Base-by-base conservation (phyloP, 129 eudicot genomes). In the Tanacetum coccineum region DNA sequence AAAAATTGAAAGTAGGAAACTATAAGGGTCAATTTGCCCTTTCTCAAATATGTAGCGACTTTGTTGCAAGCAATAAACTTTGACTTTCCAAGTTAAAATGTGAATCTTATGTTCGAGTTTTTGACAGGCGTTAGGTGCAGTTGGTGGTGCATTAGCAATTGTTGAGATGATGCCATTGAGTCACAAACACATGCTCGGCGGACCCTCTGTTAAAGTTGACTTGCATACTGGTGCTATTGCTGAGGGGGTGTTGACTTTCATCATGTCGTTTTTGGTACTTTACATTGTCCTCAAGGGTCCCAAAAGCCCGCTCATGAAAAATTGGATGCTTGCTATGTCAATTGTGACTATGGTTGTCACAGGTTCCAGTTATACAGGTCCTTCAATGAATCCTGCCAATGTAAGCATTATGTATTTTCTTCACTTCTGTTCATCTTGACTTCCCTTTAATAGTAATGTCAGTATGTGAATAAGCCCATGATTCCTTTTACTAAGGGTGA, bases 341-440 rank as follows among this genome's bases (percentile, higher is more conserved):
- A 91, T 87, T 49, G 88, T 91, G 20, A 42, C 87, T 8, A 52
- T 91, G 77, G 68, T 87, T 40, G 76, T 87, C 59, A 45, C 77
- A 15, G 96, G 98, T 58, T 74, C 98, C 20, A 67, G 76, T 15
- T 91, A 87, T 44, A 88, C 98, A 4, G 98, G 98, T 47, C 98
- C 98, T 21, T 85, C 98, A 19, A 91, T 91, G 98, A 91, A 91
- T 74, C 98, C 98, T 39, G 96, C 95, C 42, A 88, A 88, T 55
- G 98, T 91, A 72, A 91, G 95, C 78, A 17, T 25, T 26, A 22
- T 36, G 42, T 7, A 36, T 36, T 36, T 36, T 6, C 25, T 4
- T 56, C 56, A 36, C 21, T 54, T 39, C 2, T 14, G 21, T 3
- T 52, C 26, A 54, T 54, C 39, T 50, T 13, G 20, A 19, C 39